Evolutionary conservation across 2,329 filamentous ascomycete species (phyloP).

Genomic region (Macrophomina tecta): DNA sequence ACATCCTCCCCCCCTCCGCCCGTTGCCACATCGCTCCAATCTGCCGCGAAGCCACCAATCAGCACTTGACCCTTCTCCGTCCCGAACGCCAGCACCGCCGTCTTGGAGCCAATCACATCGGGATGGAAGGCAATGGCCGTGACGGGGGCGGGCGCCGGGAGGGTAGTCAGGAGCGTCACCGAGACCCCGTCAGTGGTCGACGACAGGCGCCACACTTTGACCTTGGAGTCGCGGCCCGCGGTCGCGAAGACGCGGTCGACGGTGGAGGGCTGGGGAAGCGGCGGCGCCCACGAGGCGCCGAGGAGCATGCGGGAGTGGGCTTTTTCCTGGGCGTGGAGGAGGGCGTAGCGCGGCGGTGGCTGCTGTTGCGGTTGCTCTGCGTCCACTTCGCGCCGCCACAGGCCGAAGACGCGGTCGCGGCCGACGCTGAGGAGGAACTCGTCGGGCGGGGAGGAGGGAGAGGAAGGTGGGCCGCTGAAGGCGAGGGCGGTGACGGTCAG

Average conservation of each 20-base stretch:
- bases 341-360: conserved; percentile 55
- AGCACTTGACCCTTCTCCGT: conserved; percentile 40
- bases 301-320: conserved; percentile 93
- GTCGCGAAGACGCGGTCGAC: conserved; percentile 72
- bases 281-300: conserved; percentile 82
- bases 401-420: conserved; percentile 86
- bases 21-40: conserved; percentile 29
- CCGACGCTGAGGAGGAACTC: conserved; percentile 82
- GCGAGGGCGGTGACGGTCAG: conserved; percentile 83
- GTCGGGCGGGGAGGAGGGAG: conserved; percentile 50
- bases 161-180: conserved; percentile 33
- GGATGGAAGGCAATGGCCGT: conserved; percentile 42
- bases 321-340: conserved; percentile 74
- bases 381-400: conserved; percentile 63
- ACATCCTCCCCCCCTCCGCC: conserved; percentile 31
- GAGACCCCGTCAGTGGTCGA: conserved; percentile 25
- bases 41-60: background rate
- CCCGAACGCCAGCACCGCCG: conserved; percentile 40
- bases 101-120: background rate
- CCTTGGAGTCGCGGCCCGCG: conserved; percentile 84
- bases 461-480: conserved; percentile 64
- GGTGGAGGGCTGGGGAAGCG: conserved; percentile 16
- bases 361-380: background rate
- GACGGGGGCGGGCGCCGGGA: conserved; percentile 37
- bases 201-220: conserved; percentile 64